A percentile compares a stretch with the other conserved stretches of the same genome.
Conservation (phyloP, 1,284 basidiomycete genomes). For the Coniferiporia weirii region DNA sequence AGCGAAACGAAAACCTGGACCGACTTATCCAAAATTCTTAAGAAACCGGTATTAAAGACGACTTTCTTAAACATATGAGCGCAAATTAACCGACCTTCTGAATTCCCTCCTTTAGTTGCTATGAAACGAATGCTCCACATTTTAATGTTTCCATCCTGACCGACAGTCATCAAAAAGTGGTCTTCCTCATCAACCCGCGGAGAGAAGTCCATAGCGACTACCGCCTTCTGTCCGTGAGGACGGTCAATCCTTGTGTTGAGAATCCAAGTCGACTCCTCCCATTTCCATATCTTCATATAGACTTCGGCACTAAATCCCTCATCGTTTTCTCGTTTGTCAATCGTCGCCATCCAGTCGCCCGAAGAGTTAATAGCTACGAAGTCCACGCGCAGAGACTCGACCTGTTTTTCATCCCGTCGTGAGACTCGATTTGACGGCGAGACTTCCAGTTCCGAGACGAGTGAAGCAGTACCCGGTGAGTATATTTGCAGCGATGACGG, state of each 20-base stretch:
- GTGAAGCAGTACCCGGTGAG: slow-evolving; percentile 65
- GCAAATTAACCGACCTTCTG: slow-evolving; percentile 42
- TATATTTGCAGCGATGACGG: slow-evolving; percentile 93
- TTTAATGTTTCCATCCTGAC: slow-evolving; percentile 65
- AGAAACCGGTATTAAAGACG: background rate
- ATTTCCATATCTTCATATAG: slow-evolving; percentile 89
- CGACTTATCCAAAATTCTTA: slow-evolving; percentile 76
- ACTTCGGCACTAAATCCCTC: slow-evolving; percentile 61
- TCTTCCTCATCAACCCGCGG: slow-evolving; percentile 32
- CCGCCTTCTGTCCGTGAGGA: slow-evolving; percentile 69
- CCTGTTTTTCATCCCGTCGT: slow-evolving; percentile 70
- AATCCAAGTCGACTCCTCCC: slow-evolving; percentile 54
- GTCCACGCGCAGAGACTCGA: slow-evolving; percentile 79
- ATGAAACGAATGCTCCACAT: slow-evolving; percentile 58
- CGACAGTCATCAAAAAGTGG: slow-evolving; percentile 59
- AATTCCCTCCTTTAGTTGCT: slow-evolving; percentile 37
- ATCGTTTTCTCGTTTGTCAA: slow-evolving; percentile 73
- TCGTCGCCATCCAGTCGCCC: slow-evolving; percentile 92
- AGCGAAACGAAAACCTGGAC: slow-evolving; percentile 66
- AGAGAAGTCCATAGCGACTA: slow-evolving; percentile 72
- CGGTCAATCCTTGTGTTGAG: slow-evolving; percentile 87
- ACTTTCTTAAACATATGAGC: background rate
- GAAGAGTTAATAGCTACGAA: slow-evolving; percentile 58
- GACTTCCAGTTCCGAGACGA: slow-evolving; percentile 87
- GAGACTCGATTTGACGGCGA: slow-evolving; percentile 92